A percentile compares a stretch with the other conserved stretches of the same genome.
phyloP scores from a whole-genome alignment of 257 asterid species.

The Solanum bulbocastanum region DNA sequence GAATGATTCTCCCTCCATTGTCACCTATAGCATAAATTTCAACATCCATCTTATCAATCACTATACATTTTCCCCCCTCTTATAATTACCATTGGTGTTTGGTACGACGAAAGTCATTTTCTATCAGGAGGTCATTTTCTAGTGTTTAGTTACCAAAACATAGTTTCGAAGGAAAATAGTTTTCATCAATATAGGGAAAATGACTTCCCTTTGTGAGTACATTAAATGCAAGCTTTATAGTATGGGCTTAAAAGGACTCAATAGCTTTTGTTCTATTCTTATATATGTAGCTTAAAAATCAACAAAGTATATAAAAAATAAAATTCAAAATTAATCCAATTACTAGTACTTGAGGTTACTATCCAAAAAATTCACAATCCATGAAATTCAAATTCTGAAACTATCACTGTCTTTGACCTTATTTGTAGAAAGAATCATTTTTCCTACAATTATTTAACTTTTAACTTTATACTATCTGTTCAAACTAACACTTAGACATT shows the following conservation, averaged over 20 bases:
- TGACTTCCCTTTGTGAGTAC: background rate
- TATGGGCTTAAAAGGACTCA: background rate
- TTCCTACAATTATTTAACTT: background rate
- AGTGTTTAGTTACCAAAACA: background rate
- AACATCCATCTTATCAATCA: background rate
- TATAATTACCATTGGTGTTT: background rate
- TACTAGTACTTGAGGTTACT: background rate
- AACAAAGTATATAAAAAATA: background rate
- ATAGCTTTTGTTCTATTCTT: background rate
- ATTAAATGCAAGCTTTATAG: too few species aligned
- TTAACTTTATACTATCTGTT: background rate
- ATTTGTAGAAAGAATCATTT: background rate
- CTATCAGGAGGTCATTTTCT: background rate
- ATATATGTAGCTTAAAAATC: background rate
- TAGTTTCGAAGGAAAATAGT: background rate
- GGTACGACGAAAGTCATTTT: background rate
- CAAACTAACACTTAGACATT: background rate
- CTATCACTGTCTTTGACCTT: background rate
- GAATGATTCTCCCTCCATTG: conserved; percentile 57
- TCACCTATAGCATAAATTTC: conserved; percentile 17
- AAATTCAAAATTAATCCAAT: background rate
- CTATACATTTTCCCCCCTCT: background rate
- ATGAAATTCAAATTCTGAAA: background rate
- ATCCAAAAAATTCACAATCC: background rate
- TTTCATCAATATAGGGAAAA: background rate